Evolutionary conservation across 2,329 filamentous ascomycete species (phyloP), one percentile per base, ranked within the genome.

Genomic region (Cercospora berteroae): DNA sequence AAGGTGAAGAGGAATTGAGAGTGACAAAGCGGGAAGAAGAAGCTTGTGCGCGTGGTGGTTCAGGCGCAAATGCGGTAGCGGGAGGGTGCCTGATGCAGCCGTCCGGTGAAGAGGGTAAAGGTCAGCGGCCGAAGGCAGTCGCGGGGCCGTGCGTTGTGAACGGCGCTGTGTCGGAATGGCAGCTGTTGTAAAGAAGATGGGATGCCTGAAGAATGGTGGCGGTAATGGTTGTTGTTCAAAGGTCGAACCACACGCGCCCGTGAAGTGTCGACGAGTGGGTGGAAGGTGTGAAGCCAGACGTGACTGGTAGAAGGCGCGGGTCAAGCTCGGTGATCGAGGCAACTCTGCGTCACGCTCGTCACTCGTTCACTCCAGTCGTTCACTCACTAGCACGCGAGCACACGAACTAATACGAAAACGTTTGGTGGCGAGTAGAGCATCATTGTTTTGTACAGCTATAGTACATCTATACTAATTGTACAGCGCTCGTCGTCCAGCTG

Each of bases 381-480:
- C 59, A 50, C 59, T 61, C 59, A 44, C 59, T 23, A 27, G 59
- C 59, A 61, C 36, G 36, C 59, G 36, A 61, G 25, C 39, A 44
- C 58, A 48, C 20, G 33, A 23, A 20, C 20, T 16, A n/a, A 52
- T 5, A 27, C 48, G 25, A 25, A 18, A 13, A 29, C 5, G 23
- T 20, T 12, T 29, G n/a, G 29, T 50, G 23, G 60, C 60, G 60
- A 67, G 55, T 63, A 27, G 65, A 64, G 60, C 39, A 33, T 60
- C 31, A 36, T 60, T 59, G 31, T 16, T 58, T 64, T 64, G 61
- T 64, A 64, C 61, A 64, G 23, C 44, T 64, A 67, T 67, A 27
- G 25, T 67, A 67, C 65, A 67, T 64, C 61, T 60, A 67, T 64
- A 56, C 48, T 67, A 64, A 33, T 60, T 5, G 31, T 64, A 61